These are phyloP conservation scores for Rhodocollybia butyracea DNA, from an alignment of 768 basidiomycete genomes.

Conservation along the genomic window DNA sequence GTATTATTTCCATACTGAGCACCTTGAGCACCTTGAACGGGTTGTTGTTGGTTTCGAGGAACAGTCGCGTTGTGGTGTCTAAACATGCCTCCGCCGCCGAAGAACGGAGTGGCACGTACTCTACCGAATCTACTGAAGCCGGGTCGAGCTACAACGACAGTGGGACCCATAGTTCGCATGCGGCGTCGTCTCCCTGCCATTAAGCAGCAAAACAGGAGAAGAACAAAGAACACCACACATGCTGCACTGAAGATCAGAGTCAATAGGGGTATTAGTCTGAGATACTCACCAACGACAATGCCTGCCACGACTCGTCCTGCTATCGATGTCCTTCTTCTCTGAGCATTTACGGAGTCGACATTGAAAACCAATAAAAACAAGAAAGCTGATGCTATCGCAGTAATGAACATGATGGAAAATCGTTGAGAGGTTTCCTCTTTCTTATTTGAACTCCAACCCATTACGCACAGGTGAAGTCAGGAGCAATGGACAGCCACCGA, in stretches of 20 bases:
- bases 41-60: background rate
- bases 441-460: background rate
- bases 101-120: background rate
- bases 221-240: background rate
- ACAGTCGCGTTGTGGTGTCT: background rate
- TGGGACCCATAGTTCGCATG: background rate
- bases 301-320: constrained; percentile 3
- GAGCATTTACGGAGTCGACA: background rate
- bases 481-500: too few relatives aligned
- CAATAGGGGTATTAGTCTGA: background rate
- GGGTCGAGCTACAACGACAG: background rate
- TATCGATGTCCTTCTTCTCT: background rate
- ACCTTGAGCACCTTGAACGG: background rate
- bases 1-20: background rate
- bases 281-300: constrained; percentile 2
- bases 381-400: background rate
- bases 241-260: background rate
- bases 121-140: background rate
- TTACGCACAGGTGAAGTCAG: too few relatives aligned
- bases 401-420: background rate
- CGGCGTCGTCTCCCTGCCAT: background rate
- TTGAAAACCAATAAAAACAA: background rate
- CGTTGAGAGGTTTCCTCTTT: background rate
- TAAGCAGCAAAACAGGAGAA: background rate
- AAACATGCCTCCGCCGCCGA: background rate